Conservation (phyloP, 2,329 filamentous ascomycete genomes). For the Aureobasidium sp. region DNA sequence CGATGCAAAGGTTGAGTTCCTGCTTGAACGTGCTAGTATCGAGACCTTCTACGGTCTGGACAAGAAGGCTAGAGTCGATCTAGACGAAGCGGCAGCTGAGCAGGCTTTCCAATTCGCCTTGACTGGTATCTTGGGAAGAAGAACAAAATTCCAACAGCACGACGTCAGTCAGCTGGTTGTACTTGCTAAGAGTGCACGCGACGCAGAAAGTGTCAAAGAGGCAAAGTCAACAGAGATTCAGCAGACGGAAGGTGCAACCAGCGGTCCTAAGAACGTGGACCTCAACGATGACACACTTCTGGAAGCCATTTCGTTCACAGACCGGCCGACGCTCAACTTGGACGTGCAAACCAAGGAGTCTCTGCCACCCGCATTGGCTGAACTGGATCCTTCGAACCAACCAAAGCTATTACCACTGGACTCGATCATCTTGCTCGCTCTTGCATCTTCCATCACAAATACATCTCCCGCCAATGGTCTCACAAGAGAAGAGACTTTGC, state of each 20-base stretch:
- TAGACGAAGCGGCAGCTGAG: slow-evolving; percentile 59
- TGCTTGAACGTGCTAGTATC: slow-evolving; percentile 76
- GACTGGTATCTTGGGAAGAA: slow-evolving; percentile 79
- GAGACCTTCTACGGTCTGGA: slow-evolving; percentile 81
- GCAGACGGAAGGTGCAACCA: slow-evolving; percentile 10
- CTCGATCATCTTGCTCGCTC: slow-evolving; percentile 73
- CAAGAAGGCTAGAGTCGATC: slow-evolving; percentile 61
- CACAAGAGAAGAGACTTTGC: slow-evolving; percentile 87
- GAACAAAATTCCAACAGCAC: slow-evolving; percentile 72
- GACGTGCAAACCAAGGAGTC: slow-evolving; percentile 39
- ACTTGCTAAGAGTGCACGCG: slow-evolving; percentile 63
- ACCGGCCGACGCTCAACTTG: slow-evolving; percentile 35
- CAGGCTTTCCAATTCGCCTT: slow-evolving; percentile 75
- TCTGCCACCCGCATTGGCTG: slow-evolving; percentile 56
- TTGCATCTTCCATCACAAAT: slow-evolving; percentile 84
- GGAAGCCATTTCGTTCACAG: slow-evolving; percentile 75
- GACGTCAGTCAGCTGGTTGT: slow-evolving; percentile 86
- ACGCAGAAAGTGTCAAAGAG: slow-evolving; percentile 5
- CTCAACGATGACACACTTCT: slow-evolving; percentile 91
- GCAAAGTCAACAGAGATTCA: neutral
- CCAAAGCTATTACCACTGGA: slow-evolving; percentile 77
- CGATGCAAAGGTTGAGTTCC: slow-evolving; percentile 56
- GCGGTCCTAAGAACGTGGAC: slow-evolving; percentile 51
- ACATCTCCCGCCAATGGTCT: slow-evolving; percentile 76
- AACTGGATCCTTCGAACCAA: slow-evolving; percentile 69